Conservation (phyloP, 148 eudicot genomes). For the Vaccinium macrocarpon region DNA sequence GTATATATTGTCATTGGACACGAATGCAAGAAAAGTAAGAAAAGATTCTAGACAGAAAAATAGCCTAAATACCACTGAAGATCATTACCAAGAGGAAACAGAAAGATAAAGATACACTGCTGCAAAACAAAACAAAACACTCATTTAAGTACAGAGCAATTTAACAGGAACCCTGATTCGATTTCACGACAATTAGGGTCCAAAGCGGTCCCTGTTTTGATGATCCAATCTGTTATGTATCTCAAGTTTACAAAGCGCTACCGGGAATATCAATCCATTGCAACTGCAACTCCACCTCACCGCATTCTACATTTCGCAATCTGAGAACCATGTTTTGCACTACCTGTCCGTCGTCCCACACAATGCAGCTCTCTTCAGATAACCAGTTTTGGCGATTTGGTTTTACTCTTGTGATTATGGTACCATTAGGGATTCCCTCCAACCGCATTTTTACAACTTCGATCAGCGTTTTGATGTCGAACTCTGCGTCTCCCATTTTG, state of each 20-base stretch:
- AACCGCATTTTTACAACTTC: conserved; percentile 14
- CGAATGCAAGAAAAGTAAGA: not conserved
- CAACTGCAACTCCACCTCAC: conserved; percentile 24
- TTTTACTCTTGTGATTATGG: conserved; percentile 14
- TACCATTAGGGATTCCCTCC: conserved; percentile 14
- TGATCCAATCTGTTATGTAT: not conserved
- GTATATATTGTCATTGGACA: not conserved
- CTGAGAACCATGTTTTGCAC: conserved; percentile 23
- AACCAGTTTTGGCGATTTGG: conserved; percentile 22
- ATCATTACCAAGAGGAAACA: not conserved
- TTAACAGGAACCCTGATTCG: not conserved
- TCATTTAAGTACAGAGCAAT: not conserved
- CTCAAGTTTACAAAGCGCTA: not conserved
- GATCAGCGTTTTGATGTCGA: conserved; percentile 14
- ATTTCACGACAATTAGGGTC: too few species aligned
- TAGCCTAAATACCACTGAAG: not conserved
- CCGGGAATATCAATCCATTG: conserved; percentile 22
- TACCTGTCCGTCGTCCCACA: not conserved
- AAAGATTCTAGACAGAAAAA: not conserved
- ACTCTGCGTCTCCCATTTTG: conserved; percentile 28
- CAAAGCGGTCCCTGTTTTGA: too few species aligned
- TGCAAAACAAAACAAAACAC: not conserved
- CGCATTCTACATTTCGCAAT: conserved; percentile 22
- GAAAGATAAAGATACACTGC: not conserved
- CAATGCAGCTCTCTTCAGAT: conserved; percentile 21